Evolutionary conservation across 345 rosid species (phyloP).

Genomic region (Syzygium aqueum): DNA sequence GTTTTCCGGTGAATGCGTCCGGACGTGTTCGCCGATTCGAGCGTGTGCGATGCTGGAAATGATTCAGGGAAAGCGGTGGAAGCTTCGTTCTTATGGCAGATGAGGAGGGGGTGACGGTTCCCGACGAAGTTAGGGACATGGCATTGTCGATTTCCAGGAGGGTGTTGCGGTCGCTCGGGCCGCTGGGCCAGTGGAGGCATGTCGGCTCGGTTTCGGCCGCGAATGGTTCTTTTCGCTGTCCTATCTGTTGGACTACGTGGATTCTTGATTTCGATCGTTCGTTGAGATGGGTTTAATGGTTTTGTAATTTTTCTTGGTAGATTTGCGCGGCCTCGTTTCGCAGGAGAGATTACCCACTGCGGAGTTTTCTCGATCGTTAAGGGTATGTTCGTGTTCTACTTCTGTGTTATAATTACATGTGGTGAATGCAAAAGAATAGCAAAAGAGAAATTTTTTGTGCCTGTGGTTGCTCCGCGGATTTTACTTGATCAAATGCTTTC

Average conservation of each 20-base stretch:
- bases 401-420: neutral
- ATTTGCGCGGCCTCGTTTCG: neutral
- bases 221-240: neutral
- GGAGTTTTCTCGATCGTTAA: neutral
- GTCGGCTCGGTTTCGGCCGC: neutral
- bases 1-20: no score
- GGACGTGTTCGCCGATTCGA: no score
- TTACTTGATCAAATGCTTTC: neutral
- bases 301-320: neutral
- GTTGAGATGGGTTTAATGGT: conserved; percentile 2
- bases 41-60: no score
- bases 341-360: neutral
- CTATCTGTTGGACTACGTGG: neutral
- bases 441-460: neutral
- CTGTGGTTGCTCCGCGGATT: neutral
- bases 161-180: neutral
- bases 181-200: neutral
- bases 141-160: conserved; percentile 3
- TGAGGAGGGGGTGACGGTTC: neutral
- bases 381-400: neutral
- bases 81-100: neutral
- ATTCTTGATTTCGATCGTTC: conserved; percentile 7
- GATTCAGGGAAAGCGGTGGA: no score
- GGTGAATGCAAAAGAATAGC: neutral
- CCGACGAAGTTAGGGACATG: neutral